A percentile compares a stretch with the other conserved stretches of the same genome.
Evolutionary conservation across 2,329 filamentous ascomycete genomes (phyloP).

Genomic region (Colletotrichum tofieldiae): DNA sequence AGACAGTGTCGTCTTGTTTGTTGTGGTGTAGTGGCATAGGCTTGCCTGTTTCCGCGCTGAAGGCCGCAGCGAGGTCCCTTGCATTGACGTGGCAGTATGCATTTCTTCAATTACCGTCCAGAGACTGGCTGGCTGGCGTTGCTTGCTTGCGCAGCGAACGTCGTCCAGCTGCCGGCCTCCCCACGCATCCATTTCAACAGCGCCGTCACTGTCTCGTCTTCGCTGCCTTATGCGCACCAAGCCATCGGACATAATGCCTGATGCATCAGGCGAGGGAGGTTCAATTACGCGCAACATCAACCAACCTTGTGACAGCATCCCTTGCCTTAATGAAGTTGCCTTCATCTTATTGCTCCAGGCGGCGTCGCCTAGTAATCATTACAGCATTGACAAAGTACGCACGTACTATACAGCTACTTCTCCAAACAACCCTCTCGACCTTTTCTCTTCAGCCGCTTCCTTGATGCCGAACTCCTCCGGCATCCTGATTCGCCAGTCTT

Average conservation of each 20-base stretch:
- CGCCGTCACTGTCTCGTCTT: slow-evolving; percentile 11
- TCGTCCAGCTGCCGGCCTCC: slow-evolving; percentile 18
- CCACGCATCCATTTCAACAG: slow-evolving; percentile 17
- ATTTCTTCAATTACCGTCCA: slow-evolving; percentile 35
- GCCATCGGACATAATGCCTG: background rate
- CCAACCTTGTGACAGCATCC: slow-evolving; percentile 20
- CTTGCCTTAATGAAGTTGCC: slow-evolving; percentile 22
- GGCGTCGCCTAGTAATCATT: background rate
- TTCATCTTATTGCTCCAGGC: slow-evolving; percentile 14
- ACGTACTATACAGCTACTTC: slow-evolving; percentile 2
- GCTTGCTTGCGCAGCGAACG: slow-evolving; percentile 28
- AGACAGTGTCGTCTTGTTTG: slow-evolving; percentile 29
- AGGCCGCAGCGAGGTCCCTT: slow-evolving; percentile 38
- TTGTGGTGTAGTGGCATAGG: slow-evolving; percentile 14
- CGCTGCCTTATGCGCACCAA: slow-evolving; percentile 15
- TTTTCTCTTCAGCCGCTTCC: background rate
- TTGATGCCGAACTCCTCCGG: background rate
- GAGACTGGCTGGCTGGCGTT: slow-evolving; percentile 22
- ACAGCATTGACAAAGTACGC: background rate
- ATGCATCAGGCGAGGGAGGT: slow-evolving; percentile 20
- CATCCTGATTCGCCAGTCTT: slow-evolving; percentile 10
- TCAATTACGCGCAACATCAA: slow-evolving; percentile 1
- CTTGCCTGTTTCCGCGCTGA: slow-evolving; percentile 11
- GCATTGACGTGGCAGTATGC: slow-evolving; percentile 39
- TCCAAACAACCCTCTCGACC: background rate